Base-by-base conservation (phyloP, 2,329 filamentous ascomycete genomes). In the Diaporthe amygdali region DNA sequence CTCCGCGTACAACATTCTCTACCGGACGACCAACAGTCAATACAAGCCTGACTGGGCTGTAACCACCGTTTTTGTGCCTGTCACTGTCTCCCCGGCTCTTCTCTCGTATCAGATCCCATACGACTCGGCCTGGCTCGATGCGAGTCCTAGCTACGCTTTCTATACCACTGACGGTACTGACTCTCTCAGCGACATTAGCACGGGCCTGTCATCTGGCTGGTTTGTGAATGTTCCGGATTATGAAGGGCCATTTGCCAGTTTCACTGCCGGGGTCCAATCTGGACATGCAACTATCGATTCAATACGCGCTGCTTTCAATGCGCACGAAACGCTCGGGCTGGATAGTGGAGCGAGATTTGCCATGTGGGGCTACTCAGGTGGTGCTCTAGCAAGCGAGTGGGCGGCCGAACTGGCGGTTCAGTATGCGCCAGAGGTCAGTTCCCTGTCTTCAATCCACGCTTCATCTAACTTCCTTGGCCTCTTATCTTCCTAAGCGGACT, bases 331-430 rank as follows among this genome's bases (percentile, higher is more conserved):
- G 8, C 77, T 76, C 20, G 71, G 76, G 0, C 71, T 78, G 46
- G 72, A 75, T 3, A n/a, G 71, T 1, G 74, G 81, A 32, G 78
- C 82, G 1, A 77, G 75, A 2, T 76, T 81, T 47, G 81, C 81
- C 0, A 77, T 88, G 69, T 88, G 85, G 86, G 88, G 88, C 0
- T 90, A 89, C 75, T 88, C 85, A 0, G 88, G 88, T 3, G 88
- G 88, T 5, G 83, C 84, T 2, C 73, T 89, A 22, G 87, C 87
- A 0, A 84, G 80, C 3, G 86, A 85, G 37, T 87, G 83, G 81
- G 88, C 88, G 0, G 84, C 85, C 20, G 86, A 89, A 63, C 76
- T 89, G 27, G 86, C 87, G 52, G 79, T 81, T 0, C 78, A 79
- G 5, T 90, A 90, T 72, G 88, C 88, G 0, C 86, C 88, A 0